These are phyloP conservation scores for Sphaerobolus stellatus DNA, from an alignment of 1,284 basidiomycete genomes.

Conservation along the genomic window DNA sequence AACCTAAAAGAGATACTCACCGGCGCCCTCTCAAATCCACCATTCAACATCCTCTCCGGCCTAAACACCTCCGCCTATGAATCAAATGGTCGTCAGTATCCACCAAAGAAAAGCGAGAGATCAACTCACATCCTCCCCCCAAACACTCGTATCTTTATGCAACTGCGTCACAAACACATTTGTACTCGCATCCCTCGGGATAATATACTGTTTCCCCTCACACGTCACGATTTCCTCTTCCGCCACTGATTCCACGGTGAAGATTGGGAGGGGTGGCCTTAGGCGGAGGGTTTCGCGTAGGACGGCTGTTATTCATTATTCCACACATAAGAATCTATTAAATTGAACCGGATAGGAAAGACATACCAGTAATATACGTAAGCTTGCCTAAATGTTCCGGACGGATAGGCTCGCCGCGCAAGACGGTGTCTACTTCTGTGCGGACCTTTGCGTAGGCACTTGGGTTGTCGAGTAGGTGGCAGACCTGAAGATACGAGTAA, in stretches of 20 bases:
- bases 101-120: background rate
- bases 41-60: slow-evolving; percentile 51
- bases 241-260: slow-evolving; percentile 34
- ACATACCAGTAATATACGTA: slow-evolving; percentile 41
- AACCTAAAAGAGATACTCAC: slow-evolving; percentile 23
- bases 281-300: slow-evolving; percentile 50
- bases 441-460: slow-evolving; percentile 43
- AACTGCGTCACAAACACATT: slow-evolving; percentile 33
- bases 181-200: slow-evolving; percentile 37
- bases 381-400: slow-evolving; percentile 42
- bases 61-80: slow-evolving; percentile 38
- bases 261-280: slow-evolving; percentile 43
- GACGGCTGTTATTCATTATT: slow-evolving; percentile 36
- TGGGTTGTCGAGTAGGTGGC: slow-evolving; percentile 48
- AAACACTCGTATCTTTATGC: slow-evolving; percentile 46
- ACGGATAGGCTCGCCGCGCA: slow-evolving; percentile 39
- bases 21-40: slow-evolving; percentile 44
- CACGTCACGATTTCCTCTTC: slow-evolving; percentile 36
- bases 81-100: background rate
- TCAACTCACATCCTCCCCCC: slow-evolving; percentile 48
- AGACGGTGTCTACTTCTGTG: slow-evolving; percentile 45
- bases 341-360: too few relatives aligned
- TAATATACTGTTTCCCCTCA: slow-evolving; percentile 39
- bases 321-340: too few relatives aligned
- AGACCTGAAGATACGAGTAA: slow-evolving; percentile 29